These are phyloP conservation scores for Chlamydomonas incerta DNA, from an alignment of 139 green algal species.

Conservation along the genomic window DNA sequence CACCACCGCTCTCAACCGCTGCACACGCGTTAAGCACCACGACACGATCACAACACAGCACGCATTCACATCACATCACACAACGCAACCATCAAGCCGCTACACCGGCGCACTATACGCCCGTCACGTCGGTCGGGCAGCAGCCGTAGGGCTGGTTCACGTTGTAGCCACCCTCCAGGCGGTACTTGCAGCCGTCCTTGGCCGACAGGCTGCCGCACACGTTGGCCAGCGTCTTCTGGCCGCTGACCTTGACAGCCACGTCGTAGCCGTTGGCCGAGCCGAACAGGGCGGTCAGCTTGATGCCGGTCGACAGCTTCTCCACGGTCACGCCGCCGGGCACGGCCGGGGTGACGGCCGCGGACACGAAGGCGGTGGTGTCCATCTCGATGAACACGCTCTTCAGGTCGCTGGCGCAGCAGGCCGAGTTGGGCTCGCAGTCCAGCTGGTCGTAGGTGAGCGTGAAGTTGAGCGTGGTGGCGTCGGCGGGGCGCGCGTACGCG, in stretches of 20 bases:
- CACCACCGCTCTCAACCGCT: too few relatives aligned
- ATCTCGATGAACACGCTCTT: conserved; percentile 49
- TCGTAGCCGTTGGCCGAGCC: conserved; percentile 21
- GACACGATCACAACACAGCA: background rate
- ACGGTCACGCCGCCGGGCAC: background rate
- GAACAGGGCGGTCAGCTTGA: conserved; percentile 48
- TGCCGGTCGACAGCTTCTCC: background rate
- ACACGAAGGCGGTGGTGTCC: background rate
- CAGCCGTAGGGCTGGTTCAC: conserved; percentile 33
- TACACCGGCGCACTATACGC: background rate
- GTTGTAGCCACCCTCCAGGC: conserved; percentile 39
- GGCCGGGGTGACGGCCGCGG: background rate
- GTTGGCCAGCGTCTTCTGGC: background rate
- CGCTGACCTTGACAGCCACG: background rate
- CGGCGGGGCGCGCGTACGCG: background rate
- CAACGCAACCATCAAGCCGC: background rate
- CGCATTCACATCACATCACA: background rate
- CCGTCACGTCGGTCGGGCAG: conserved; percentile 33
- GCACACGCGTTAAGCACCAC: too few relatives aligned
- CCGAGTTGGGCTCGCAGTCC: conserved; percentile 44
- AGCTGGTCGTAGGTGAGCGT: conserved; percentile 14
- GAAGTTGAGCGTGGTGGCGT: conserved; percentile 7
- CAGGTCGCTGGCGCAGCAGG: conserved; percentile 53
- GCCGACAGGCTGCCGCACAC: conserved; percentile 2
- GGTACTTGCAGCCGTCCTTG: conserved; percentile 32